phyloP scores from a whole-genome alignment of 306 rosid species.

The Potentilla sterilis region DNA sequence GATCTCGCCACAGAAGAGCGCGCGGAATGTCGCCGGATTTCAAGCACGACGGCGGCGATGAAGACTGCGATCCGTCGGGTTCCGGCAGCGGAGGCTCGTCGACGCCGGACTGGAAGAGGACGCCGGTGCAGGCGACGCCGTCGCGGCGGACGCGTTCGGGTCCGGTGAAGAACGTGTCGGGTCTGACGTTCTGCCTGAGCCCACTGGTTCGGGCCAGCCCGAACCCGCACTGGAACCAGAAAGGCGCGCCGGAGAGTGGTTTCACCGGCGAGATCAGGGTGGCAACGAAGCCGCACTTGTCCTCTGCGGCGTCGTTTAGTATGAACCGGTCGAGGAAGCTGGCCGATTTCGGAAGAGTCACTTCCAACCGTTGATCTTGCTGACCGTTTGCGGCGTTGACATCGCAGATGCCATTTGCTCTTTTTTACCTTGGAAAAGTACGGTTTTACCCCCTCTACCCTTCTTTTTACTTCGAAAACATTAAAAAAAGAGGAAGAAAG shows the following conservation, averaged over 20 bases:
- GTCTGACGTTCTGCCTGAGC: slow-evolving; percentile 76
- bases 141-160: slow-evolving; percentile 49
- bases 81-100: slow-evolving; percentile 54
- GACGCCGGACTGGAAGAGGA: slow-evolving; percentile 52
- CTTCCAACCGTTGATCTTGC: slow-evolving; percentile 64
- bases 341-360: slow-evolving; percentile 79
- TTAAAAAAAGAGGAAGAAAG: background rate
- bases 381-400: slow-evolving; percentile 29
- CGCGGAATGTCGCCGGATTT: slow-evolving; percentile 90
- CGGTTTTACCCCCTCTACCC: slow-evolving; percentile 29
- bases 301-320: slow-evolving; percentile 68
- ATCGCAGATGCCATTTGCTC: background rate
- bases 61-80: slow-evolving; percentile 42
- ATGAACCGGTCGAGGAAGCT: slow-evolving; percentile 80
- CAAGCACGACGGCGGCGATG: background rate
- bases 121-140: slow-evolving; percentile 46
- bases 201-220: slow-evolving; percentile 89
- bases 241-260: slow-evolving; percentile 49
- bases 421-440: slow-evolving; percentile 6
- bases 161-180: slow-evolving; percentile 45
- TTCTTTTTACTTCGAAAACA: background rate
- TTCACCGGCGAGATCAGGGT: slow-evolving; percentile 47
- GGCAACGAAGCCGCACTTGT: slow-evolving; percentile 48
- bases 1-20: slow-evolving; percentile 36
- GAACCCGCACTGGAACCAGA: slow-evolving; percentile 62